Base-by-base conservation (phyloP, 768 basidiomycete species). In the Candolleomyces aberdarensis region DNA sequence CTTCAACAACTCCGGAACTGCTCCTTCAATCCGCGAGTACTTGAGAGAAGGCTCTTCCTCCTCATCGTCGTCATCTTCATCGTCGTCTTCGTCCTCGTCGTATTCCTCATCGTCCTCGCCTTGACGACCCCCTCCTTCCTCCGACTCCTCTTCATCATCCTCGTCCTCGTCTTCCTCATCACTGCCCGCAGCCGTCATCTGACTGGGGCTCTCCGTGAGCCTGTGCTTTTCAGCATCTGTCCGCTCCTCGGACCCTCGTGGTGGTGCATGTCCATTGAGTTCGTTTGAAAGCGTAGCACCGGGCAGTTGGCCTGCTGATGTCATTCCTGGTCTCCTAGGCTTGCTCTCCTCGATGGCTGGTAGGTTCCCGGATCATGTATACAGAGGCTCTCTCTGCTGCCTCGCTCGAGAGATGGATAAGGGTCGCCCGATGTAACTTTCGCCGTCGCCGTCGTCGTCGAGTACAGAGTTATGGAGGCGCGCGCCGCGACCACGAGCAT, bases 31-130 rank as follows among this genome's bases (percentile, higher is more conserved):
- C 48, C 90, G 85, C 65, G 91, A 87, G 69, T 98, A 98, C 71
- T 98, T 98, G 67, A 98, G 80, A 0, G 90, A 83, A 40, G 92
- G 95, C 76, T 96, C 95, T 19, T 95, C 92, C 29, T 96, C 94
- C 1, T 94, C 94, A 0, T 88, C 88, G 0, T 87, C 86, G 0
- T 85, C 87, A 0, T 83, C 83, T 0, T 85, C 85, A 0, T 84
- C 84, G 0, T 83, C 82, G 0, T 80, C 83, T 0, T 82, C 81
- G 0, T 80, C 81, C 0, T 82, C 81, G 0, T 80, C 81, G 0
- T 75, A 79, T 0, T 75, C 77, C 0, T 74, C 75, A 0, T 67
- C 71, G 2, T 63, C 59, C 3, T 69, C 71, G 0, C 63, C 68
- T 0, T 66, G 67, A 2, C 60, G 66, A 1, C 73, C 67, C 0